Evolutionary conservation across 768 basidiomycete genomes (phyloP), one percentile per base, ranked within the genome.

Genomic region (Macrolepiota dolichaula): DNA sequence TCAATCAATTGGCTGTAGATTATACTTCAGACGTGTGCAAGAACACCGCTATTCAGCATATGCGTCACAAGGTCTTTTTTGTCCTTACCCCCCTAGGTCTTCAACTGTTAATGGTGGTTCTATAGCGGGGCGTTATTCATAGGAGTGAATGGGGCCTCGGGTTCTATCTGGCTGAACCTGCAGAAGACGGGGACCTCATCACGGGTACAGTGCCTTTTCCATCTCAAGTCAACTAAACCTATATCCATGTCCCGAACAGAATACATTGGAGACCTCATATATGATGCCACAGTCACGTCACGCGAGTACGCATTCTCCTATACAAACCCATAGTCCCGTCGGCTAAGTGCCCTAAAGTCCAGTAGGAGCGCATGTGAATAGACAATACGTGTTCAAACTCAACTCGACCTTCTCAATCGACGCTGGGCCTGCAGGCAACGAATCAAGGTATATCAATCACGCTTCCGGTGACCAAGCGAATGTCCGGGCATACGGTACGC

Each of bases 351-450:
- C 24, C 12, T 29, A 13, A 11, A 57, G 62, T 58, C 17, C n/a
- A 51, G 37, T 63, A 29, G 50, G 59, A 6, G 40, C 55, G 12
- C 64, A 67, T 12, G 38, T 32, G 0, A 58, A 55, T 2, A 62
- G 61, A 19, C 51, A 61, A 32, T 67, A 67, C 47, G 55, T 64
- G 36, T 65, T 65, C 42, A 55, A 67, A 9, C 54, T 67, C 13
- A 62, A 67, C 35, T 55, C 49, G 1, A 51, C 37, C 6, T 27
- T 65, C 2, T 50, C 60, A 5, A 25, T 65, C 3, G 62, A 65
- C 44, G 56, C 44, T 15, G 24, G 51, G 1, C 42, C 38, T 4
- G 37, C 40, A 0, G 65, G 65, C 2, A 65, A 65, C 36, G 65
- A 65, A 25, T 55, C 65, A 19, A 27, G 62, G 2, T 63, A 63